These are phyloP conservation scores for Zasmidium citrigriseum DNA, from an alignment of 2,329 filamentous ascomycete species.

Conservation along the genomic window DNA sequence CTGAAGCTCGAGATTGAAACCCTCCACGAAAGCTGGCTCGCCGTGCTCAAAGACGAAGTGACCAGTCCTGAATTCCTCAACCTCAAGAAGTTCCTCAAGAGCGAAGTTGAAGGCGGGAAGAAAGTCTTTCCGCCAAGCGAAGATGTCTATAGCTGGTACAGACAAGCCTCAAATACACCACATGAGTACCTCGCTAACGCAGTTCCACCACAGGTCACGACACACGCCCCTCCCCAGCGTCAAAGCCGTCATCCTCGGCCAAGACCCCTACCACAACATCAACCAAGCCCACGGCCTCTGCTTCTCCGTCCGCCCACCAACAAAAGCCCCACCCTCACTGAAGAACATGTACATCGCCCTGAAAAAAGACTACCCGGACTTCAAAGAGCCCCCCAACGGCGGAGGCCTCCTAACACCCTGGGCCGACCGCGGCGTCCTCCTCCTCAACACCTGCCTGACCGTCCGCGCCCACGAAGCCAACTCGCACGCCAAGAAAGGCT, in stretches of 20 bases:
- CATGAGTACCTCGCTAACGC: not conserved
- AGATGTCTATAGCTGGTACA: constrained; percentile 92
- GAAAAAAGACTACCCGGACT: constrained; percentile 81
- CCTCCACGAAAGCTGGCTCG: constrained; percentile 87
- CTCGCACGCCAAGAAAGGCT: constrained; percentile 81
- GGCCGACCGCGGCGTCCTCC: constrained; percentile 88
- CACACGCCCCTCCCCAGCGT: constrained; percentile 86
- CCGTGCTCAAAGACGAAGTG: constrained; percentile 84
- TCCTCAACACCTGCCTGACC: constrained; percentile 93
- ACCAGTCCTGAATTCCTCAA: constrained; percentile 77
- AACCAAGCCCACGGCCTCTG: constrained; percentile 96
- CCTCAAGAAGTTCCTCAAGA: constrained; percentile 82
- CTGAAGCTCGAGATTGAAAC: constrained; percentile 90
- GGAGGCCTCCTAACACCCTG: constrained; percentile 86
- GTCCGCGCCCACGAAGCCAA: constrained; percentile 88
- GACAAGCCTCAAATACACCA: constrained; percentile 5
- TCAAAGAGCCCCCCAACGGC: constrained; percentile 72
- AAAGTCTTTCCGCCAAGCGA: constrained; percentile 84
- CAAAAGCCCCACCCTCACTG: constrained; percentile 82
- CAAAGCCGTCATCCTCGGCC: constrained; percentile 90
- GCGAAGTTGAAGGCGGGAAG: constrained; percentile 70
- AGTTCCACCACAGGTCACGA: constrained; percentile 69
- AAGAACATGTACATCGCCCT: constrained; percentile 91
- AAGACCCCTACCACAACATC: constrained; percentile 94
- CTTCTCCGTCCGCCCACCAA: constrained; percentile 91